Evolutionary conservation across 768 basidiomycete species (phyloP), one percentile per base, ranked within the genome.

Genomic region (Tubosaeta brunneosetosa): DNA sequence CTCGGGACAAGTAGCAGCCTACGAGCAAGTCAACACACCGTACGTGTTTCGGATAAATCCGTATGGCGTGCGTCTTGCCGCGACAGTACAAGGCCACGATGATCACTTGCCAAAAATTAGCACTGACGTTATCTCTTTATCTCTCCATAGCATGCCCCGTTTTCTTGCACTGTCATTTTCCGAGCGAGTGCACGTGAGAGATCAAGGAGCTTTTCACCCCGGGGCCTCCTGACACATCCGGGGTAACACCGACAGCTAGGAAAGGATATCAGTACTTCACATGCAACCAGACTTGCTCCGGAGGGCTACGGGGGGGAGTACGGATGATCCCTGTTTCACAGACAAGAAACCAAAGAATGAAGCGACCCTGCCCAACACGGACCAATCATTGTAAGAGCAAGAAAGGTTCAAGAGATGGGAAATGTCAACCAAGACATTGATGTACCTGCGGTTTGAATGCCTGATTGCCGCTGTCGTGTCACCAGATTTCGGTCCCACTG

Each of bases 171-270:
- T 47, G 33, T 19, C 3, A 34, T 33, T 47, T 47, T 25, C 46
- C 14, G 27, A 32, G 14, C 26, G 14, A 2, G 45, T 47, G 29
- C 34, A 26, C 45, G 19, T 34, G 45, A 10, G 44, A 31, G 44
- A 32, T 44, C 29, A 44, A 25, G 44, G 29, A 44, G 3, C 12
- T 22, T 17, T 52, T 52, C 37, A 33, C 56, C 43, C 56, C 52
- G 50, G 37, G 36, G 14, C 14, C 17, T 44, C 25, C 14, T 44
- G 26, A 44, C 10, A 45, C 44, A 32, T 33, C n/a, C 44, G 19
- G 44, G 13, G 12, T 22, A 19, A 22, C 26, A 26, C 44, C 27
- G 29, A 25, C 19, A 22, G 45, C 19, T 31, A 45, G 10, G 19
- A n/a, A 17, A 22, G 17, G 27, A 44, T 31, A 31, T n/a, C 43